These are phyloP conservation scores for Diaporthe eres DNA, from an alignment of 2,329 filamentous ascomycete species.

Conservation along the genomic window DNA sequence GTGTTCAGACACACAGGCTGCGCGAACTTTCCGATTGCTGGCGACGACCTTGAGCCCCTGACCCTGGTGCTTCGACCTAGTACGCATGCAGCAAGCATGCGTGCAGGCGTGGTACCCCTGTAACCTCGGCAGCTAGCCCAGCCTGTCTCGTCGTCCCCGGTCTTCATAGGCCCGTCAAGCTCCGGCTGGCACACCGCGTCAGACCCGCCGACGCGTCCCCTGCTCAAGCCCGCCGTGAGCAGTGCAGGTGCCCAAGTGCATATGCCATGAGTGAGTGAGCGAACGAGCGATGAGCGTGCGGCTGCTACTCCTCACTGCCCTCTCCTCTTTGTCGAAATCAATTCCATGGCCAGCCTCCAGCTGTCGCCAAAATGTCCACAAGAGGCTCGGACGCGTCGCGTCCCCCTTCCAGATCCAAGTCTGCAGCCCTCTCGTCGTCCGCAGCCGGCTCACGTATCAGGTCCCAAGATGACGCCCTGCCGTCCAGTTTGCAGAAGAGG, in stretches of 20 bases:
- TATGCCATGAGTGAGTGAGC: constrained; percentile 25
- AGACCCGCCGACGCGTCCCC: constrained; percentile 21
- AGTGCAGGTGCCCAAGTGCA: neutral
- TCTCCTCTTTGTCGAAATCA: constrained; percentile 38
- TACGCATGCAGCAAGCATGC: neutral
- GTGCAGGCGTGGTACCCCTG: neutral
- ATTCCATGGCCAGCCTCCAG: constrained; percentile 49
- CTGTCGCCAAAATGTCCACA: constrained; percentile 50
- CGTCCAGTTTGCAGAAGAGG: constrained; percentile 51
- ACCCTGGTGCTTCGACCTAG: constrained; percentile 8
- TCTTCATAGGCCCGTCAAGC: constrained; percentile 1
- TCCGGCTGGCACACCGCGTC: constrained; percentile 15
- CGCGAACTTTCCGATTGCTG: neutral
- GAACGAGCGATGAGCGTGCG: neutral
- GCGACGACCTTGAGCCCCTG: neutral
- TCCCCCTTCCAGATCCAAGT: constrained; percentile 49
- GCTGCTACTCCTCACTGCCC: constrained; percentile 2
- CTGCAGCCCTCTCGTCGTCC: constrained; percentile 53
- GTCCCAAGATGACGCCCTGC: constrained; percentile 48
- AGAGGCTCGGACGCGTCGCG: constrained; percentile 64
- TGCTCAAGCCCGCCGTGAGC: neutral
- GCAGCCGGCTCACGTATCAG: constrained; percentile 56
- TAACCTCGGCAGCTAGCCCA: constrained; percentile 23
- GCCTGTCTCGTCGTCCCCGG: constrained; percentile 3
- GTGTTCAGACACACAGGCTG: neutral